Percentiles rank a stretch among this genome's conserved stretches.
Conservation (phyloP, 1,284 basidiomycete genomes). For the Malassezia pachydermatis region DNA sequence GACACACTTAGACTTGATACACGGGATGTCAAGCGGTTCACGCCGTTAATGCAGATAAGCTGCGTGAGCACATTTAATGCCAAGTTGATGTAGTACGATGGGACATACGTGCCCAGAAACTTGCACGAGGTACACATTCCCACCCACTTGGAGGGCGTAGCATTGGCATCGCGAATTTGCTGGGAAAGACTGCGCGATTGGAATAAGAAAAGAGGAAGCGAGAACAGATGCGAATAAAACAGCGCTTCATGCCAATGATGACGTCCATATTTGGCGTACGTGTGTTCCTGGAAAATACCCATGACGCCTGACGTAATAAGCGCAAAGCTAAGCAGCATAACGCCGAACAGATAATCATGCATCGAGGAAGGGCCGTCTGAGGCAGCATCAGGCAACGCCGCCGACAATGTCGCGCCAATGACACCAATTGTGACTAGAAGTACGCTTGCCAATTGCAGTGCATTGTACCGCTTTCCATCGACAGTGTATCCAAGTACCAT, state of each 20-base stretch:
- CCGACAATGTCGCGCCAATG: constrained; percentile 63
- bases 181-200: constrained; percentile 3
- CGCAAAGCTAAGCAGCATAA: constrained; percentile 63
- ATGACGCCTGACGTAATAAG: constrained; percentile 71
- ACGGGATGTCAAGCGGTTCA: constrained; percentile 65
- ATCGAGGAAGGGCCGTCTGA: constrained; percentile 21
- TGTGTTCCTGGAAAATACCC: constrained; percentile 75
- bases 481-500: constrained; percentile 64
- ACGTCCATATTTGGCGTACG: constrained; percentile 59
- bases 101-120: constrained; percentile 51
- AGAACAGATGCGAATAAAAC: constrained; percentile 64
- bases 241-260: constrained; percentile 75
- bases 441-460: constrained; percentile 54
- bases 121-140: constrained; percentile 10
- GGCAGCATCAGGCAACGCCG: background rate
- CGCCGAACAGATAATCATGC: constrained; percentile 59
- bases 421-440: constrained; percentile 71
- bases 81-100: constrained; percentile 60
- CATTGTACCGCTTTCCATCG: constrained; percentile 50
- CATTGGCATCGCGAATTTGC: constrained; percentile 26
- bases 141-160: constrained; percentile 28
- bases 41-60: constrained; percentile 76
- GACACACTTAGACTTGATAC: constrained; percentile 75
- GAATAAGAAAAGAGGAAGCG: constrained; percentile 60
- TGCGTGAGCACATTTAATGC: constrained; percentile 68